phyloP scores from a whole-genome alignment of 169 alveolate species.

The Plasmodium falciparum region DNA sequence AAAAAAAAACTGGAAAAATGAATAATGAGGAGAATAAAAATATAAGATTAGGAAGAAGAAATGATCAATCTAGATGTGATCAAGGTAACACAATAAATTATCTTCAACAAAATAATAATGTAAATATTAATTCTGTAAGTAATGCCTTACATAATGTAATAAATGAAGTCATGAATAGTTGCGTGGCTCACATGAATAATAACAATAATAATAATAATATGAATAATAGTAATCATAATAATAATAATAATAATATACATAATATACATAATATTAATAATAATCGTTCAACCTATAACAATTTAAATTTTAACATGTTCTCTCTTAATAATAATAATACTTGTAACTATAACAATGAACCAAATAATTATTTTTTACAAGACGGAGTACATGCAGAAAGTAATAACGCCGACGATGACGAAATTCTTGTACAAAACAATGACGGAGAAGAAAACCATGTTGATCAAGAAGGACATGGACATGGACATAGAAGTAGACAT shows the following conservation, averaged over 20 bases:
- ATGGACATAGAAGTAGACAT: background rate
- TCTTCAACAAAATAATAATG: background rate
- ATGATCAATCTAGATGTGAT: background rate
- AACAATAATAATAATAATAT: background rate
- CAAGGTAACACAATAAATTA: slow-evolving; percentile 1
- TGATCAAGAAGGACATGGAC: background rate
- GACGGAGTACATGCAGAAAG: slow-evolving; percentile 40
- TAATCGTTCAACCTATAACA: background rate
- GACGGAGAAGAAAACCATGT: background rate
- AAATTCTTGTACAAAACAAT: slow-evolving; percentile 3
- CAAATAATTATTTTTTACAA: slow-evolving; percentile 37
- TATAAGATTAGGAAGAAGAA: slow-evolving; percentile 1
- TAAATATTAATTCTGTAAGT: background rate
- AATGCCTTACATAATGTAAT: slow-evolving; percentile 9
- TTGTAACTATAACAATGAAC: slow-evolving; percentile 9
- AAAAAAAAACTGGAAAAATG: slow-evolving; percentile 32
- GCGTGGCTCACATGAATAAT: background rate
- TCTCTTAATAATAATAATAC: background rate
- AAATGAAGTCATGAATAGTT: background rate
- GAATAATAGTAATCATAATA: background rate
- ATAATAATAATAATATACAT: background rate
- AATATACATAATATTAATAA: background rate
- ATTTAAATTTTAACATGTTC: background rate
- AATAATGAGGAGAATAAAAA: slow-evolving; percentile 42
- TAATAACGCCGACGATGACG: slow-evolving; percentile 21